Evolutionary conservation across 169 alveolate genomes (phyloP).

Genomic region (Plasmodium knowlesi): DNA sequence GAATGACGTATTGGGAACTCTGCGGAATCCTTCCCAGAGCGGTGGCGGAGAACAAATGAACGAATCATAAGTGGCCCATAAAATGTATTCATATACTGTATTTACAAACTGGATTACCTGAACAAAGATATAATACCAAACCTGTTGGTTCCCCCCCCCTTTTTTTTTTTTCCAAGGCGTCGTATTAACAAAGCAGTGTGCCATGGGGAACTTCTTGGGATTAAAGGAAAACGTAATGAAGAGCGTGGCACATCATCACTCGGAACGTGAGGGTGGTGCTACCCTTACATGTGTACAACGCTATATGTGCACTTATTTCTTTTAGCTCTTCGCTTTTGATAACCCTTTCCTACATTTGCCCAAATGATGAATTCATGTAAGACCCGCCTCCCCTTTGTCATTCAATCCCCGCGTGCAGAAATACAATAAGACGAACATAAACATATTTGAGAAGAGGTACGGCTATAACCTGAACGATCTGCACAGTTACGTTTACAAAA

Average conservation of each 20-base stretch:
- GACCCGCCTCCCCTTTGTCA: background rate
- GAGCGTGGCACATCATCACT: too few species aligned
- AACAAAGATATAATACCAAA: background rate
- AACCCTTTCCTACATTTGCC: background rate
- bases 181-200: background rate
- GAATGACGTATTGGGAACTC: background rate
- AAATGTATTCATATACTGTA: too few species aligned
- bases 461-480: slow-evolving; percentile 61
- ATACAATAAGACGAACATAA: slow-evolving; percentile 29
- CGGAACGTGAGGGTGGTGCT: background rate
- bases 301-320: background rate
- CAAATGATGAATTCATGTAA: background rate
- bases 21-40: background rate
- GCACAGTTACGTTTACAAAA: slow-evolving; percentile 51
- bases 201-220: slow-evolving; percentile 50
- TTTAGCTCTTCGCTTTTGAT: background rate
- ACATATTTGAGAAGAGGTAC: slow-evolving; percentile 42
- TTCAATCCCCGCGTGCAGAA: slow-evolving; percentile 2
- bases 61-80: background rate
- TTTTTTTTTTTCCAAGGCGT: background rate
- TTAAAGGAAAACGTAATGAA: slow-evolving; percentile 19
- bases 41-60: background rate
- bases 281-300: background rate
- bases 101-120: background rate
- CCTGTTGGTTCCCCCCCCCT: background rate